phyloP scores from a whole-genome alignment of 1,284 basidiomycete genomes.

The Rhodotorula sp. region DNA sequence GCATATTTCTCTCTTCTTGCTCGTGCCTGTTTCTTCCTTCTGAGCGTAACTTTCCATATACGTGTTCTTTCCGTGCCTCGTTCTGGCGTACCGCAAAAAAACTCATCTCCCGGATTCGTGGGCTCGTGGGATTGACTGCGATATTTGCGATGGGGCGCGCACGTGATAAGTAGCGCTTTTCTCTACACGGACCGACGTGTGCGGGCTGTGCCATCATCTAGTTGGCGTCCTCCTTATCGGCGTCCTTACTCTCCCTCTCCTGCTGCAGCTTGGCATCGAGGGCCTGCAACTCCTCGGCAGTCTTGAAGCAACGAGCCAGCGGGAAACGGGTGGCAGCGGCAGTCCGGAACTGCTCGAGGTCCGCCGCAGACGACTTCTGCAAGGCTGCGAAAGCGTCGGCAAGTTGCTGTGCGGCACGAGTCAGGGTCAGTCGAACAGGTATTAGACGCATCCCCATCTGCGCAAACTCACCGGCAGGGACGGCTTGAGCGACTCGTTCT shows the following conservation, averaged over 20 bases:
- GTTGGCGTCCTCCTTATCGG: slow-evolving; percentile 1
- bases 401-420: slow-evolving; percentile 44
- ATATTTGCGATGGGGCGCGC: no score
- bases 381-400: neutral
- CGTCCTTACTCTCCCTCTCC: slow-evolving; percentile 2
- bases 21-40: no score
- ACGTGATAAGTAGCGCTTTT: neutral
- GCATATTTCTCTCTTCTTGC: no score
- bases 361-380: slow-evolving; percentile 51
- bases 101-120: no score
- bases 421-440: slow-evolving; percentile 50
- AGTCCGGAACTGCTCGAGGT: slow-evolving; percentile 60
- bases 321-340: slow-evolving; percentile 59
- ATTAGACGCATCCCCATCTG: neutral
- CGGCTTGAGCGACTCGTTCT: slow-evolving; percentile 53
- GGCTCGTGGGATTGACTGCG: no score
- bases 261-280: slow-evolving; percentile 2
- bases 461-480: slow-evolving; percentile 57
- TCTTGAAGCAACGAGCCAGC: slow-evolving; percentile 65
- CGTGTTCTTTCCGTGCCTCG: no score
- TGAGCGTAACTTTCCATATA: no score
- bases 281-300: slow-evolving; percentile 51
- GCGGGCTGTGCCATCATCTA: neutral
- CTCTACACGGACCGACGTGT: neutral
- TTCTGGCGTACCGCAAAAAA: no score